Base-by-base conservation (phyloP, 2,329 filamentous ascomycete species). In the Phialemonium atrogriseum region DNA sequence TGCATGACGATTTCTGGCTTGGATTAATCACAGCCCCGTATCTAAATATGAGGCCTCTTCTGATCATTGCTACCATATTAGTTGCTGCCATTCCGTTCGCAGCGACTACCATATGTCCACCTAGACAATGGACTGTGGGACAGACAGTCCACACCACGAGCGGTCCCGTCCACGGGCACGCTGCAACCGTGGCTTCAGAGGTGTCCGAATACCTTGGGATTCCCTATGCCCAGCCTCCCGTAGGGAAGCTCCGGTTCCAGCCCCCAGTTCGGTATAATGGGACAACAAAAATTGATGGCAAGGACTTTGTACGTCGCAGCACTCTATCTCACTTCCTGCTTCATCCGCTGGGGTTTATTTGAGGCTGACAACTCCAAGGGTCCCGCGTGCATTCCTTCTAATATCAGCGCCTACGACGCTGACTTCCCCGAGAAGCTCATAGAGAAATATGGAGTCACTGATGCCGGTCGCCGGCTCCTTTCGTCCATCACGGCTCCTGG, bases 151-250 rank as follows among this genome's bases (percentile, higher is more conserved):
- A 41, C 1, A 56, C 56, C 3, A 46, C 49, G 1, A 57, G 47
- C 22, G 57, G 58, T 1, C 43, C 37, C 2, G 39, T 60, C 14
- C 46, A 42, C 1, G 56, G 58, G 2, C 56, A 59, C 21, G n/a
- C 41, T 0, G 49, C 50, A 0, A 36, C 43, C 15, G 49, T 49
- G 24, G 47, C 48, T 5, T 17, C 42, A 0, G 43, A 42, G 7
- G 56, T 62, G 6, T 32, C 52, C 4, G 57, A 62, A 37, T 62
- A 56, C 28, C 45, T 60, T 1, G 59, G 58, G 5, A 49, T 54
- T 11, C 51, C 51, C 1, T 54, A 48, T 13, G 50, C 44, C 9
- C 34, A 44, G 18, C 46, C 51, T 21, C 51, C 51, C 1, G 37
- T 49, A 5, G 48, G 44, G 15, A 18, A 31, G 5, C 38, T 50